Evolutionary conservation across 1,139 yeast species (phyloP).

Genomic region (Geotrichum bryndzae): DNA sequence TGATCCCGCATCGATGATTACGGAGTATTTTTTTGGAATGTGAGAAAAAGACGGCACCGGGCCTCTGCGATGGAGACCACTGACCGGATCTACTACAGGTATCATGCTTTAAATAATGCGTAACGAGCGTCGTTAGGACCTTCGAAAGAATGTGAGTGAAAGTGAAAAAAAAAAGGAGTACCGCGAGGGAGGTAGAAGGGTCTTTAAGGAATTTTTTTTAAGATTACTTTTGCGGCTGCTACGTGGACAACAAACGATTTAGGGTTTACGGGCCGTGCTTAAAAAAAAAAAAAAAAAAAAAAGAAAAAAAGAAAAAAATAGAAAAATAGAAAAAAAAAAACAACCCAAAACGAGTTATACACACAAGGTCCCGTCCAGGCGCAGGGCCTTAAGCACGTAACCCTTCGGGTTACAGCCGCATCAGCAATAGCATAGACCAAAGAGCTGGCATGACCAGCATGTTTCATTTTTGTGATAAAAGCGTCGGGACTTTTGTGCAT

Average conservation of each 20-base stretch:
- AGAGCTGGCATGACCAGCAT: no score
- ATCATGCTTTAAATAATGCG: not conserved
- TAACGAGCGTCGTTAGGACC: not conserved
- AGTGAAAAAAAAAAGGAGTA: not conserved
- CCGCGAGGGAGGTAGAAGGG: not conserved
- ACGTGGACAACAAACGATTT: not conserved
- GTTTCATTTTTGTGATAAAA: no score
- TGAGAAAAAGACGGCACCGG: not conserved
- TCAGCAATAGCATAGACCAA: no score
- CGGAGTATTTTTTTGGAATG: conserved; percentile 47
- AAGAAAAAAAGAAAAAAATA: no score
- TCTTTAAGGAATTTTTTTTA: not conserved
- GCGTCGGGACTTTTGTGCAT: no score
- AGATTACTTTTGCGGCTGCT: not conserved
- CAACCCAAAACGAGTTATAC: no score
- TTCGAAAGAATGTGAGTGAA: not conserved
- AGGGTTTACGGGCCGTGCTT: not conserved
- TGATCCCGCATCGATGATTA: conserved; percentile 78
- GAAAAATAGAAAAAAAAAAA: no score
- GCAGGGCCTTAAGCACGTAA: no score
- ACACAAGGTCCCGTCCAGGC: no score
- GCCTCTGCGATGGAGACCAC: not conserved
- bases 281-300: no score
- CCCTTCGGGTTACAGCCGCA: no score
- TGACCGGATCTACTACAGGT: no score